These are phyloP conservation scores for Ziziphus jujuba DNA, from an alignment of 306 rosid species.

Conservation along the genomic window DNA sequence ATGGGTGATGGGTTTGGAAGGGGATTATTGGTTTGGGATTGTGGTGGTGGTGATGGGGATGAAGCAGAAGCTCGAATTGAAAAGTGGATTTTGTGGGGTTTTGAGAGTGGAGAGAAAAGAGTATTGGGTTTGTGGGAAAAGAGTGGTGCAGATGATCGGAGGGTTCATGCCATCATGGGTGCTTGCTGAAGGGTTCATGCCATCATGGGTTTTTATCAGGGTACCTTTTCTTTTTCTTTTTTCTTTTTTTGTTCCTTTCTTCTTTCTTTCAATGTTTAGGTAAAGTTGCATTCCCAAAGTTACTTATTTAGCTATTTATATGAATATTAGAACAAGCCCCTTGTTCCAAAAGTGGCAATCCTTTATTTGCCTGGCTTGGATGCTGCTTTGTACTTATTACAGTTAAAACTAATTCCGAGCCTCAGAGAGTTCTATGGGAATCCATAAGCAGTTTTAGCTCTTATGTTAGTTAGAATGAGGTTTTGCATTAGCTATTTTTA, in stretches of 20 bases:
- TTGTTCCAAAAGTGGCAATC: conserved; percentile 90
- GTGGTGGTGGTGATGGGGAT: too few species aligned
- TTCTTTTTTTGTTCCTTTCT: not conserved
- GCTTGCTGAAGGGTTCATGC: conserved; percentile 93
- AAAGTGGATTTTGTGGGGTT: too few species aligned
- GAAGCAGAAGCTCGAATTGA: too few species aligned
- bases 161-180: too few species aligned
- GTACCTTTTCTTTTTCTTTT: conserved; percentile 38
- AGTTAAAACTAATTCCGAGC: conserved; percentile 56
- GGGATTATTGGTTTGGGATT: too few species aligned
- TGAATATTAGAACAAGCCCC: conserved; percentile 87
- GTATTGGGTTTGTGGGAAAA: too few species aligned
- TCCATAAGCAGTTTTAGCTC: conserved; percentile 85
- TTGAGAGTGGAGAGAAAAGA: too few species aligned
- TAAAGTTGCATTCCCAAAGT: conserved; percentile 4
- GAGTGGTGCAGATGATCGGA: too few species aligned
- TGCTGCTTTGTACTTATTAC: conserved; percentile 83
- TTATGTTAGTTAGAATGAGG: conserved; percentile 56
- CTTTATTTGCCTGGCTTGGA: conserved; percentile 90
- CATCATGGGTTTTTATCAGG: conserved; percentile 92
- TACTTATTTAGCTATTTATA: conserved; percentile 28
- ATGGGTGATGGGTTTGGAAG: too few species aligned
- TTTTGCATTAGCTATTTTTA: conserved; percentile 14
- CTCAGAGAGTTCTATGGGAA: conserved; percentile 64
- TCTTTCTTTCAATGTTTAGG: not conserved